Percentiles rank a stretch among this genome's conserved stretches.
Conservation (phyloP, 768 basidiomycete species). For the Fomitopsis serialis region DNA sequence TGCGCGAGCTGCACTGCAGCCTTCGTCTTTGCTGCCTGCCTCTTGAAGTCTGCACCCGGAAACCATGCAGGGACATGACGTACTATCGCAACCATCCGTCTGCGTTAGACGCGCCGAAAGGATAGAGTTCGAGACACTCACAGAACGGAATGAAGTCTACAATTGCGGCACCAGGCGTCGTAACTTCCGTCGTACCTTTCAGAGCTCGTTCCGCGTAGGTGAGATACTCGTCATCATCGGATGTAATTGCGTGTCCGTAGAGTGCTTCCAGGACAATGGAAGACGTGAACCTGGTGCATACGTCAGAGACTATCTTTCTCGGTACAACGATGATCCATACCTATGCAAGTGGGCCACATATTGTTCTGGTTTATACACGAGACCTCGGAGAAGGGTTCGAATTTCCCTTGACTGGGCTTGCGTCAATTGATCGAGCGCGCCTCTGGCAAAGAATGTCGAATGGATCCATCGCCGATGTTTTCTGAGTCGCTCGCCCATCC, state of each 20-base stretch:
- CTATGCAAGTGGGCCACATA: too few relatives aligned
- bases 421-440: too few relatives aligned
- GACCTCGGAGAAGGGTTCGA: too few relatives aligned
- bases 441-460: too few relatives aligned
- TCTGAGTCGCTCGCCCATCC: too few relatives aligned
- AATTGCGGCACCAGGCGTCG: slow-evolving; percentile 19
- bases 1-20: too few relatives aligned
- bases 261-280: background rate
- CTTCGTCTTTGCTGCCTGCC: slow-evolving; percentile 10
- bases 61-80: slow-evolving; percentile 17
- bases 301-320: background rate
- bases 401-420: too few relatives aligned
- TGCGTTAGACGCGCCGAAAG: background rate
- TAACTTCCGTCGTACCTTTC: slow-evolving; percentile 10
- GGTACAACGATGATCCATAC: background rate
- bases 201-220: slow-evolving; percentile 21
- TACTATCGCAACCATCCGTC: too few relatives aligned
- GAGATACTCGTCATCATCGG: slow-evolving; percentile 26
- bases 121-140: slow-evolving; percentile 8
- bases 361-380: too few relatives aligned
- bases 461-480: too few relatives aligned
- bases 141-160: slow-evolving; percentile 29
- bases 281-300: background rate
- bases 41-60: slow-evolving; percentile 19
- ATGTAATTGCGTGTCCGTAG: slow-evolving; percentile 22